Percentiles rank a stretch among this genome's conserved stretches.
Conservation (phyloP, 371 early-diverging fungal species). For the Mortierella sp. region DNA sequence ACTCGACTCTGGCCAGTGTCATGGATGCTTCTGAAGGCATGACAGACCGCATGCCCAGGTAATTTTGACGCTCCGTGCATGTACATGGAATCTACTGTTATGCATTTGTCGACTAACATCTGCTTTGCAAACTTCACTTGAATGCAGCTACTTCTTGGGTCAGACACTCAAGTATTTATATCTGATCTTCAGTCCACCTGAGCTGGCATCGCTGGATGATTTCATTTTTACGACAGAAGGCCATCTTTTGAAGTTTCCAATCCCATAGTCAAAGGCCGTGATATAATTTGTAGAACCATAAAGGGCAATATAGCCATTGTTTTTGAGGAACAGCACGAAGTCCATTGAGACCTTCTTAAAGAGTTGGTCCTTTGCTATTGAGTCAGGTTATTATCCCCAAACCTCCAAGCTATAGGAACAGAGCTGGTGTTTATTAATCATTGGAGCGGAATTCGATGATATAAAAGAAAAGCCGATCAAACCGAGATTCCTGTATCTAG, state of each 20-base stretch:
- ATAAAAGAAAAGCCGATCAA: too few relatives aligned
- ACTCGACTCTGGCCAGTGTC: conserved; percentile 70
- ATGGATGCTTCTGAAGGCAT: conserved; percentile 51
- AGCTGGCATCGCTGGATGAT: conserved; percentile 75
- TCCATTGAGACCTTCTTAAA: too few relatives aligned
- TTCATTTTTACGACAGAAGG: conserved; percentile 86
- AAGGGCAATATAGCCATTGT: too few relatives aligned
- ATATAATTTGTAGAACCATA: background rate
- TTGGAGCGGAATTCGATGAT: too few relatives aligned
- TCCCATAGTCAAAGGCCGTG: conserved; percentile 3
- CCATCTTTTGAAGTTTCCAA: conserved; percentile 60
- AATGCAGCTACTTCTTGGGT: conserved; percentile 79
- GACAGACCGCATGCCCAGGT: conserved; percentile 42
- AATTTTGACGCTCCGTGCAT: too few relatives aligned
- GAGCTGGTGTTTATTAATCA: too few relatives aligned
- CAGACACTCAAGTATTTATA: conserved; percentile 95
- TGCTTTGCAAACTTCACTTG: background rate
- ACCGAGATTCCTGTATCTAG: too few relatives aligned
- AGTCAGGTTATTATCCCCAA: too few relatives aligned
- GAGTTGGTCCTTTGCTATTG: too few relatives aligned
- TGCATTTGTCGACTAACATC: background rate
- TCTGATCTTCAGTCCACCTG: conserved; percentile 78
- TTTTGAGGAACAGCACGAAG: too few relatives aligned
- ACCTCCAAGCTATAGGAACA: too few relatives aligned
- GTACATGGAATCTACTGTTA: too few relatives aligned